Base-by-base conservation (phyloP, 2,329 filamentous ascomycete species). In the Metarhizium robertsii region DNA sequence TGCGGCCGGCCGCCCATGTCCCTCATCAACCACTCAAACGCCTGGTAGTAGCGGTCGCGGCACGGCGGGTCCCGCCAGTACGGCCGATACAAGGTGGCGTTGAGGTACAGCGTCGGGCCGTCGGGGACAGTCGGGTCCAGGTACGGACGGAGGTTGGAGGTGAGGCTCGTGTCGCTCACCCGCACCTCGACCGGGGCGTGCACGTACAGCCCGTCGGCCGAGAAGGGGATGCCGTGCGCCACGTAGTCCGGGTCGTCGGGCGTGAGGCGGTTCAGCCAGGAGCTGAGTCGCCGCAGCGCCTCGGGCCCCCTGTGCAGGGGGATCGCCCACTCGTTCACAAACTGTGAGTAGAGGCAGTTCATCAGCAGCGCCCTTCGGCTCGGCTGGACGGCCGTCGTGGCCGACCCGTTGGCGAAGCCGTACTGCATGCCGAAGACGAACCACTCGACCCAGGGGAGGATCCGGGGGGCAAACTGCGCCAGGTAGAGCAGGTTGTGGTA, bases 331-430 rank as follows among this genome's bases (percentile, higher is more conserved):
- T 99, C 94, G 69, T 99, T 96, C 61, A 99, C 94, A 64, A 90
- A 96, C 67, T 99, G 94, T n/a, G 88, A 92, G 76, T 96, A 99
- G 6, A 97, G 81, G 66, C 94, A 99, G 75, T 99, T 94, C 88
- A 99, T 92, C 53, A 96, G 78, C 49, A 97, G 80, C 13, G 91
- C 92, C 60, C 86, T 77, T 57, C 87, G 84, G 60, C 87, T 88
- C 25, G 87, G 84, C 70, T 96, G 88, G 18, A 96, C 82, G 6
- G 87, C 92, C n/a, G 79, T 78, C 45, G 84, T 87, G 53, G 79
- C 78, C 3, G 78, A 79, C 52, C 84, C 84, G 58, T 89, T 81
- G 38, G 77, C 77, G 78, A 96, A 96, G 53, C 92, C 92, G 69
- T 96, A 97, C 71, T 97, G 92, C 88, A 97, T 90, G 63, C 92